Percentiles rank a stretch among this genome's conserved stretches.
Evolutionary conservation across 352 stramenopile genomes (phyloP).

Genomic region (Phytophthora sansomeana): DNA sequence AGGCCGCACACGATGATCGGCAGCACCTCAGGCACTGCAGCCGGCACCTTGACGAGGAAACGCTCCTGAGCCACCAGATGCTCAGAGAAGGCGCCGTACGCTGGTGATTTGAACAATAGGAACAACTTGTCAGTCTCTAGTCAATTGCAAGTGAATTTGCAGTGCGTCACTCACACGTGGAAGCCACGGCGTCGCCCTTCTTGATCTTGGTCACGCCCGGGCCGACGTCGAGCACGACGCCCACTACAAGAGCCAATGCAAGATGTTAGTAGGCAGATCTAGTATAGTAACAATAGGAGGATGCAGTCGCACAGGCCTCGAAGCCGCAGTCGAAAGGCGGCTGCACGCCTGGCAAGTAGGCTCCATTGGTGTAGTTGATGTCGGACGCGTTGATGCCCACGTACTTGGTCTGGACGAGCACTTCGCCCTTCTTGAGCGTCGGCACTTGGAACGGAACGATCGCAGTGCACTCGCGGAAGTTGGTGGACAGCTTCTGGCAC

Average conservation of each 20-base stretch:
- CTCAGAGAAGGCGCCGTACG: constrained; percentile 61
- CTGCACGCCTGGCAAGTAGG: constrained; percentile 44
- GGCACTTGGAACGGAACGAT: constrained; percentile 63
- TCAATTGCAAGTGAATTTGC: neutral
- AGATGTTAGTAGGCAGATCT: neutral
- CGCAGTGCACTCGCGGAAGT: constrained; percentile 79
- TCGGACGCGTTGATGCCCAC: constrained; percentile 68
- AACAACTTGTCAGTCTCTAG: neutral
- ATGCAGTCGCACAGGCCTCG: constrained; percentile 50
- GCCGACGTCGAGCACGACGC: constrained; percentile 53
- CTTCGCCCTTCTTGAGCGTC: constrained; percentile 49
- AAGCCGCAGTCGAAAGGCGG: constrained; percentile 66
- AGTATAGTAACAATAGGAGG: neutral
- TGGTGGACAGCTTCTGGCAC: constrained; percentile 80
- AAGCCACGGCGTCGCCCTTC: constrained; percentile 58
- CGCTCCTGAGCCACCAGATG: constrained; percentile 48
- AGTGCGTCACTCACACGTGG: constrained; percentile 34
- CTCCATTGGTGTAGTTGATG: constrained; percentile 69
- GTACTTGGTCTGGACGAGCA: constrained; percentile 63
- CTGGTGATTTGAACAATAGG: constrained; percentile 9
- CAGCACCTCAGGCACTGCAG: constrained; percentile 37
- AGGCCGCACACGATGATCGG: constrained; percentile 57
- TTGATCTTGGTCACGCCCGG: constrained; percentile 56
- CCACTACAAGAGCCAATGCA: constrained; percentile 30
- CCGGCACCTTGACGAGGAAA: constrained; percentile 46